Percentiles rank a stretch among this genome's conserved stretches.
Conservation (phyloP, 2,329 filamentous ascomycete species). For the Talaromyces marneffei region DNA sequence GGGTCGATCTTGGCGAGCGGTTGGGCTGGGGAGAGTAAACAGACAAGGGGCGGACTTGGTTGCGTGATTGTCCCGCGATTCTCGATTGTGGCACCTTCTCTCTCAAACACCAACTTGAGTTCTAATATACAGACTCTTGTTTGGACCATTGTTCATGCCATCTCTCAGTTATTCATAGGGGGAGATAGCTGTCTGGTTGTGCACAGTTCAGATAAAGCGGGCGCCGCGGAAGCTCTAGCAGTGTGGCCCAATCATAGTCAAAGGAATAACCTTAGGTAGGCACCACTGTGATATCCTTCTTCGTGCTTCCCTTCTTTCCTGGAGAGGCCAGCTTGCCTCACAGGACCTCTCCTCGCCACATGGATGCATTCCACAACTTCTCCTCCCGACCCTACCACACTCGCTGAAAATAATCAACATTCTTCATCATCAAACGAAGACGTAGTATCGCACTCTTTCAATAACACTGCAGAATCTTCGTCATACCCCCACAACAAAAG, state of each 20-base stretch:
- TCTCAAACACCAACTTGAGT: background rate
- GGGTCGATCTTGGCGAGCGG: background rate
- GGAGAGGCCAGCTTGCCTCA: conserved; percentile 24
- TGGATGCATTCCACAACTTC: conserved; percentile 14
- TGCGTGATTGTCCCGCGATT: background rate
- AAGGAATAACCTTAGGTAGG: conserved; percentile 6
- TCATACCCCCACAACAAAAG: conserved; percentile 10
- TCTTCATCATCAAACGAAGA: background rate
- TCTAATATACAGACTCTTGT: background rate
- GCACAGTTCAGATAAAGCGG: background rate
- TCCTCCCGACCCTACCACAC: conserved; percentile 11
- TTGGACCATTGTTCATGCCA: background rate
- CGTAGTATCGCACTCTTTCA: conserved; percentile 10
- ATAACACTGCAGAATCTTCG: conserved; percentile 14
- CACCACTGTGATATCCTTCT: background rate
- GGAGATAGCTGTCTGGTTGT: background rate
- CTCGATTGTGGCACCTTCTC: background rate
- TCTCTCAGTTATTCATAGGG: background rate
- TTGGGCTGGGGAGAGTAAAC: background rate
- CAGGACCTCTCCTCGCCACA: conserved; percentile 14
- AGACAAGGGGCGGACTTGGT: background rate
- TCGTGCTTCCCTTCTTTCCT: conserved; percentile 1
- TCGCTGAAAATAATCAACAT: conserved; percentile 5
- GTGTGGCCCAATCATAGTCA: background rate
- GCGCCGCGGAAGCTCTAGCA: background rate